These are phyloP conservation scores for Terfezia claveryi DNA, from an alignment of 495 filamentous ascomycete species.

Conservation along the genomic window DNA sequence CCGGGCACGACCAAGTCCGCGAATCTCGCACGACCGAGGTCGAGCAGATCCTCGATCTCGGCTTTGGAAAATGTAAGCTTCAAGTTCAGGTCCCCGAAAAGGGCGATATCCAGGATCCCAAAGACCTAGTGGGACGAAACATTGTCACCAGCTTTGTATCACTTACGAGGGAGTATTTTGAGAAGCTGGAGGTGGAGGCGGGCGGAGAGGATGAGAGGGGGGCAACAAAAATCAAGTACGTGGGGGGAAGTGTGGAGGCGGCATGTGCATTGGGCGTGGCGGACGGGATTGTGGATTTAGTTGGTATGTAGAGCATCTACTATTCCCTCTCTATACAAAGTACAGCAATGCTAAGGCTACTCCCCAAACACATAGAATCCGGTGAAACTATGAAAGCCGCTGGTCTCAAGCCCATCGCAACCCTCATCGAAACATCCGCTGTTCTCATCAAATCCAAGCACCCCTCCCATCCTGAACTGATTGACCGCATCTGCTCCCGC, in stretches of 20 bases:
- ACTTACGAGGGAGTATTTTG: conserved; percentile 62
- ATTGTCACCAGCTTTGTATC: conserved; percentile 87
- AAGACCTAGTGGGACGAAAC: conserved; percentile 75
- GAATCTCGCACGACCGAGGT: conserved; percentile 53
- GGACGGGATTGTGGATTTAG: conserved; percentile 91
- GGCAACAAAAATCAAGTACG: conserved; percentile 75
- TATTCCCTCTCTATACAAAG: background rate
- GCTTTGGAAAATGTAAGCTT: conserved; percentile 74
- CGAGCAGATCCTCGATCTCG: conserved; percentile 51
- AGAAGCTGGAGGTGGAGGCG: conserved; percentile 26
- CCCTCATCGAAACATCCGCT: conserved; percentile 65
- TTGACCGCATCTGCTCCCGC: conserved; percentile 58
- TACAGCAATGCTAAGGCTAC: background rate
- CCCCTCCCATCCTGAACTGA: conserved; percentile 54
- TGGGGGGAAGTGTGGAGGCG: conserved; percentile 90
- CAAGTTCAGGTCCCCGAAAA: conserved; percentile 91
- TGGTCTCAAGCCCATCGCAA: conserved; percentile 88
- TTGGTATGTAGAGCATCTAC: conserved; percentile 37
- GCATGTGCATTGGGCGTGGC: conserved; percentile 60
- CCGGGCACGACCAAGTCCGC: conserved; percentile 72
- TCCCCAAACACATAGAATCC: conserved; percentile 40
- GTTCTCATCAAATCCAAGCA: conserved; percentile 79
- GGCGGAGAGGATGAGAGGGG: conserved; percentile 23
- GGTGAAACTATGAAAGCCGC: conserved; percentile 96
- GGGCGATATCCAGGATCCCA: conserved; percentile 37